Evolutionary conservation across 2,329 filamentous ascomycete species (phyloP).

Genomic region (Trichoderma sp.): DNA sequence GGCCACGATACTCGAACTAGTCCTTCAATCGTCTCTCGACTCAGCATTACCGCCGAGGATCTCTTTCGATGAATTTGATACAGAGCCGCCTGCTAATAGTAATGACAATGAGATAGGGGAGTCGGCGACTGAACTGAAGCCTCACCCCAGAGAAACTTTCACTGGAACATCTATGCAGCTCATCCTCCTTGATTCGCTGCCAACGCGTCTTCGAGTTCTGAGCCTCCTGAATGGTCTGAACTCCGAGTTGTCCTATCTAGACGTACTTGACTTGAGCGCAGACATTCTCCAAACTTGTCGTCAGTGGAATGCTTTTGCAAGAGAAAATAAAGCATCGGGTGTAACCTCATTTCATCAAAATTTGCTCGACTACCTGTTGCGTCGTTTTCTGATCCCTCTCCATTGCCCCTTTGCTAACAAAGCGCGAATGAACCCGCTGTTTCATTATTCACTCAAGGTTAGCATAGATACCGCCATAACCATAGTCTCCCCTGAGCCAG

Average conservation of each 20-base stretch:
- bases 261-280: neutral
- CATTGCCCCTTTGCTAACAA: neutral
- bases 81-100: conserved; percentile 44
- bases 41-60: conserved; percentile 50
- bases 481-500: neutral
- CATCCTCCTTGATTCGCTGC: neutral
- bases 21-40: conserved; percentile 50
- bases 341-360: neutral
- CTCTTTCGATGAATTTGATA: conserved; percentile 47
- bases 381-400: neutral
- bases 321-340: neutral
- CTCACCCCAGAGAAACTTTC: neutral
- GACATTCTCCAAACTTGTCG: neutral
- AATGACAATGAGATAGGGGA: conserved; percentile 19
- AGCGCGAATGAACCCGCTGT: neutral
- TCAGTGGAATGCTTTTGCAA: neutral
- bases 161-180: neutral
- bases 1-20: conserved; percentile 54
- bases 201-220: neutral
- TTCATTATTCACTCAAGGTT: neutral
- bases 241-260: neutral
- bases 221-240: neutral
- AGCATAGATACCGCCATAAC: neutral
- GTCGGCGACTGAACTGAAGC: neutral
- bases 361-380: neutral